A percentile compares a stretch with the other conserved stretches of the same genome.
Evolutionary conservation across 2,329 filamentous ascomycete species (phyloP).

Genomic region (Hypoxylon sp.): DNA sequence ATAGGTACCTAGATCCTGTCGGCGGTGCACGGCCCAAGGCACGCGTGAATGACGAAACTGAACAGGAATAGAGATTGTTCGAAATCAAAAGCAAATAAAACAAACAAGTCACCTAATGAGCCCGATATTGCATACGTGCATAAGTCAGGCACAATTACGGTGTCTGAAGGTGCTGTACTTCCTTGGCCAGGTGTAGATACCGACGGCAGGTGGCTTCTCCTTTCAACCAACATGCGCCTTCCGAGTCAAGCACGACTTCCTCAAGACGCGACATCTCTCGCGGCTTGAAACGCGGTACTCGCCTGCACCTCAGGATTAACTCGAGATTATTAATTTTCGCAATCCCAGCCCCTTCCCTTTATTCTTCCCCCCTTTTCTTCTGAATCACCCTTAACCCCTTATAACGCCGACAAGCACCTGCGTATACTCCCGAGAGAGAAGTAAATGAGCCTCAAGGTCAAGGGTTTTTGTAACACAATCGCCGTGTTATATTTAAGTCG

Average conservation of each 20-base stretch:
- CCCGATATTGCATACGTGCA: background rate
- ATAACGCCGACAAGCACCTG: background rate
- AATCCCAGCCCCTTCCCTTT: background rate
- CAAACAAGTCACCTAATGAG: background rate
- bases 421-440: background rate
- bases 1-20: background rate
- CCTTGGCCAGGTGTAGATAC: slow-evolving; percentile 2
- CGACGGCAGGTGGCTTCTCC: background rate
- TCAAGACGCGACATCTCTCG: background rate
- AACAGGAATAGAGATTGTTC: background rate
- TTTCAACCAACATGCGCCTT: background rate
- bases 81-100: background rate
- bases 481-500: background rate
- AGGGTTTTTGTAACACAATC: background rate
- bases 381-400: background rate
- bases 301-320: background rate
- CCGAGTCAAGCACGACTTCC: slow-evolving; percentile 24
- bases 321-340: background rate
- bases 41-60: background rate
- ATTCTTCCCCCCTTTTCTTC: background rate
- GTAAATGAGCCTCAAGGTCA: background rate
- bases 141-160: slow-evolving; percentile 4
- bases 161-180: background rate
- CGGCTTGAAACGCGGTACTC: background rate
- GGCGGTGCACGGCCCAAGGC: background rate